Base-by-base conservation (phyloP, 495 filamentous ascomycete species). In the Xylaria scruposa region DNA sequence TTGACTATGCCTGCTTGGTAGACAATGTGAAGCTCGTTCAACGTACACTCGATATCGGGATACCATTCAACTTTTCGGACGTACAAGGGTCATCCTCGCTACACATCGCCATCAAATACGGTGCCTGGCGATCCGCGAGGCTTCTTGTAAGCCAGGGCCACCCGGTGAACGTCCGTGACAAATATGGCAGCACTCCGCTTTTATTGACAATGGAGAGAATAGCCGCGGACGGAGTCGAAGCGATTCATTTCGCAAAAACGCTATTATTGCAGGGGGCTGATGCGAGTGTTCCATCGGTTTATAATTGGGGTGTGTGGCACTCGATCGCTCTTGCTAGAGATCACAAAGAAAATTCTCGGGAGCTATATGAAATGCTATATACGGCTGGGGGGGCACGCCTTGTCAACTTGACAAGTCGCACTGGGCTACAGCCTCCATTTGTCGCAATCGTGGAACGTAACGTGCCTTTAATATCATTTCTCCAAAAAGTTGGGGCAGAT, bases 81-180 rank as follows among this genome's bases (percentile, higher is more conserved):
- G 7, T 0, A 15, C 0, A 51, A 12, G 62, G 31, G 17, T 2
- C 5, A 13, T 54, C 47, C 0, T 47, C 63, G 4, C 31, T 67
- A 9, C 29, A 51, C 12, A 5, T 21, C 0, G 63, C 63, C 13
- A 31, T 67, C 21, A 1, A 8, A 0, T 7, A 24, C 1, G 0
- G 33, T 19, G 46, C 63, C 8, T 67, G n/a, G 44, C 19, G 6
- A 19, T 51, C 63, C 19, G 63, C 47, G 0, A 7, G 17, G 29
- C 63, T 67, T 13, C 63, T 67, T 67, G 63, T 67, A 21, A 15
- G 38, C 13, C 12, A 26, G 5, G 63, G 63, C n/a, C 15, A 46
- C 7, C 46, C 46, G 10, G 13, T 67, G 1, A 40, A 67, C 15
- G 4, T 9, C 12, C 2, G 9, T 21, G 40, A 46, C 29, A 38